Conservation (phyloP, 148 eudicot species). For the Heliamphora exappendiculata region DNA sequence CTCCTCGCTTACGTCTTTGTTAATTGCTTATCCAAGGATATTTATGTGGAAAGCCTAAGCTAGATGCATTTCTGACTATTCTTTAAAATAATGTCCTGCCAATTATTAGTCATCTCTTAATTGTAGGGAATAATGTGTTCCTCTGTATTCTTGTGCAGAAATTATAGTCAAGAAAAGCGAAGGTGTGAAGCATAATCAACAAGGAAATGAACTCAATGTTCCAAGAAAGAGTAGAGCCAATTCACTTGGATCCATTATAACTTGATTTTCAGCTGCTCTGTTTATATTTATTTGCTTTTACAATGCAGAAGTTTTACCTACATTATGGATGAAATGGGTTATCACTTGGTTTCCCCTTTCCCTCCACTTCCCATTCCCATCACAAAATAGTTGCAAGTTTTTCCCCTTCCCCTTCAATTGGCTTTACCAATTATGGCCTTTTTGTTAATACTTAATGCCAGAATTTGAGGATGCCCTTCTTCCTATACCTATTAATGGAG, state of each 20-base stretch:
- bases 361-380: too few species aligned
- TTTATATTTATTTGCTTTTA: neutral
- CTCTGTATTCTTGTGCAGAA: slow-evolving; percentile 9
- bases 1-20: neutral
- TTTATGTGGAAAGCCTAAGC: neutral
- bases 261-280: neutral
- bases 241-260: slow-evolving; percentile 7
- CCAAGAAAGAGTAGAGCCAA: slow-evolving; percentile 19
- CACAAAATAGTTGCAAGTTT: too few species aligned
- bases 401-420: neutral
- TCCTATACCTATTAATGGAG: too few species aligned
- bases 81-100: neutral
- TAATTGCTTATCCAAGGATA: neutral
- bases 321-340: neutral
- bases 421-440: too few species aligned
- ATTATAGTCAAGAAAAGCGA: slow-evolving; percentile 7
- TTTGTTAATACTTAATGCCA: too few species aligned
- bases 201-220: slow-evolving; percentile 19
- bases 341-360: neutral
- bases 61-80: neutral
- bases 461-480: too few species aligned
- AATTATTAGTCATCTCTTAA: neutral
- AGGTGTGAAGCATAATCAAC: slow-evolving; percentile 2
- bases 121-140: neutral
- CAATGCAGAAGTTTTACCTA: neutral